Base-by-base conservation (phyloP, 2,329 filamentous ascomycete genomes). In the Trichoderma sp. region DNA sequence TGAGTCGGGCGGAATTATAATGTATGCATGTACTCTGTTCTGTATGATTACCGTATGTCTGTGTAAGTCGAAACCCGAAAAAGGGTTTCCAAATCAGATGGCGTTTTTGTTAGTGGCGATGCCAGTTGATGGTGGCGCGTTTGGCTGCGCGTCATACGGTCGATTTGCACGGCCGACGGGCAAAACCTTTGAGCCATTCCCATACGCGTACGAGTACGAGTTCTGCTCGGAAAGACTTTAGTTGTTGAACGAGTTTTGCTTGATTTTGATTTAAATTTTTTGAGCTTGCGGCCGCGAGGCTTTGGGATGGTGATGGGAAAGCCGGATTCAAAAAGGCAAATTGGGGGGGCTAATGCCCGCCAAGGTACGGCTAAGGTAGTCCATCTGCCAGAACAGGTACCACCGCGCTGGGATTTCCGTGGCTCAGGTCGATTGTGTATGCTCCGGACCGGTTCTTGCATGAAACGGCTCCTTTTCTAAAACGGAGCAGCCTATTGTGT, bases 401-500 rank as follows among this genome's bases (percentile, higher is more conserved):
- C 50, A 45, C 65, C 65, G 65, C 41, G 27, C 27, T 31, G 31
- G 18, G 50, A 53, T 45, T 67, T 56, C 50, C 41, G 41, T 66
- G 64, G 16, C 38, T 41, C 64, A 66, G 18, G 64, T 45, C 38
- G 38, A 50, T 50, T 66, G 38, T 27, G 64, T 66, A 66, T 50
- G 27, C 64, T 66, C 64, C 64, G 64, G 27, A 66, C 64, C 9
- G 4, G 50, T 35, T 53, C 29, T 11, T 69, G 66, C 66, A 60
- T 69, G 50, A 60, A 60, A 29, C 66, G 16, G 11, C 16, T 11
- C 21, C 38, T 50, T 12, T 24, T 24, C n/a, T 4, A 1, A 56
- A 45, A 69, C 66, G 66, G 66, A 59, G 66, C 35, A 69, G 50
- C 66, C 65, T 67, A 45, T 67, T 67, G 65, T 21, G 38, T 67